Conservation (phyloP, 306 rosid genomes). For the Rosa rugosa region DNA sequence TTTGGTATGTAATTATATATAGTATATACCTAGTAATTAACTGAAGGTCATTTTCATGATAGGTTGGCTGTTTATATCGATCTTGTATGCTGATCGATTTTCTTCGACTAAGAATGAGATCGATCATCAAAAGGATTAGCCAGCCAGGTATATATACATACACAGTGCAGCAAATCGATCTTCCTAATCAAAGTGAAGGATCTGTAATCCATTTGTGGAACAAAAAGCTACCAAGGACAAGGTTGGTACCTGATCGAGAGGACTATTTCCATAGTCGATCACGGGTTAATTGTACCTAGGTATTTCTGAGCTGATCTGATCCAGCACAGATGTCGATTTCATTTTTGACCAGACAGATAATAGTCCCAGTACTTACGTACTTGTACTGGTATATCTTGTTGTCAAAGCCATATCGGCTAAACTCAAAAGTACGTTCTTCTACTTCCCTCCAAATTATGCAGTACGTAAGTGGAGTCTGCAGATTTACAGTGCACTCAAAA, state of each 20-base stretch:
- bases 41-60: background rate
- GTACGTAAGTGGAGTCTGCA: too few relatives aligned
- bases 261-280: background rate
- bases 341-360: too few relatives aligned
- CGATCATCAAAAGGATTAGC: background rate
- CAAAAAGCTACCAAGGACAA: background rate
- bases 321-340: too few relatives aligned
- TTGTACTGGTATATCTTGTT: too few relatives aligned
- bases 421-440: too few relatives aligned
- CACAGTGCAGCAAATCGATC: background rate
- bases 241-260: background rate
- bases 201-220: background rate
- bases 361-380: too few relatives aligned
- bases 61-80: background rate
- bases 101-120: background rate
- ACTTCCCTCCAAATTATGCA: too few relatives aligned
- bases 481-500: too few relatives aligned
- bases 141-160: background rate
- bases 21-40: background rate
- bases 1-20: background rate
- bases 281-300: too few relatives aligned
- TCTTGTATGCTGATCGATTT: background rate
- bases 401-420: too few relatives aligned
- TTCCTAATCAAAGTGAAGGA: background rate
- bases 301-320: too few relatives aligned